Evolutionary conservation across 768 basidiomycete genomes (phyloP).

Genomic region (Dendrothele bispora): DNA sequence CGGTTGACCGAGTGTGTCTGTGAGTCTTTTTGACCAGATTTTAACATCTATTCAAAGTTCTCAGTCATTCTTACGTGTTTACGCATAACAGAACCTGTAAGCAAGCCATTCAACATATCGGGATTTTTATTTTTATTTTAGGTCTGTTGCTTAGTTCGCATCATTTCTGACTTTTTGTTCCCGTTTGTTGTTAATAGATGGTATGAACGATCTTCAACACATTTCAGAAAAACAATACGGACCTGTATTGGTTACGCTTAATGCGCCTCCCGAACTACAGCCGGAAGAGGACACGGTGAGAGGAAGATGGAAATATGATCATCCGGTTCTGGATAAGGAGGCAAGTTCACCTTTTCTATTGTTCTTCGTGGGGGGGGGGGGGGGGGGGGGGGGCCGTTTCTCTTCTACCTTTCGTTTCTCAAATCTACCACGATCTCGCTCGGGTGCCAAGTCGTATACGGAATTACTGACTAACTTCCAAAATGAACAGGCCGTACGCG

Average conservation of each 20-base stretch:
- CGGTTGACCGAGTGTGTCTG: slow-evolving; percentile 63
- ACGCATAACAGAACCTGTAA: no score
- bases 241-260: slow-evolving; percentile 70
- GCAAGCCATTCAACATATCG: no score
- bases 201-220: slow-evolving; percentile 78
- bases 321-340: slow-evolving; percentile 61
- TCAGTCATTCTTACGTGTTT: no score
- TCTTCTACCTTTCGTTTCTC: background rate
- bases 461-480: no score
- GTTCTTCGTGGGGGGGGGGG: no score
- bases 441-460: no score
- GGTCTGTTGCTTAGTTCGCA: no score
- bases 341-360: slow-evolving; percentile 26
- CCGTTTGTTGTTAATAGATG: slow-evolving; percentile 39
- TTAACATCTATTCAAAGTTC: background rate
- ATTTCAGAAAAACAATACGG: slow-evolving; percentile 55
- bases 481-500: slow-evolving; percentile 45
- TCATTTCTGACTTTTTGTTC: no score
- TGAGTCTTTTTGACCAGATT: slow-evolving; percentile 29
- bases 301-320: slow-evolving; percentile 62
- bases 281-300: slow-evolving; percentile 44
- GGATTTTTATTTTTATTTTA: no score
- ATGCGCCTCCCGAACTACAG: slow-evolving; percentile 68
- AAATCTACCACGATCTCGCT: background rate
- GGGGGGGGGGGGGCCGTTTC: no score